Evolutionary conservation across 345 rosid genomes (phyloP), one percentile per base, ranked within the genome.

Genomic region (Tarenaya hassleriana): DNA sequence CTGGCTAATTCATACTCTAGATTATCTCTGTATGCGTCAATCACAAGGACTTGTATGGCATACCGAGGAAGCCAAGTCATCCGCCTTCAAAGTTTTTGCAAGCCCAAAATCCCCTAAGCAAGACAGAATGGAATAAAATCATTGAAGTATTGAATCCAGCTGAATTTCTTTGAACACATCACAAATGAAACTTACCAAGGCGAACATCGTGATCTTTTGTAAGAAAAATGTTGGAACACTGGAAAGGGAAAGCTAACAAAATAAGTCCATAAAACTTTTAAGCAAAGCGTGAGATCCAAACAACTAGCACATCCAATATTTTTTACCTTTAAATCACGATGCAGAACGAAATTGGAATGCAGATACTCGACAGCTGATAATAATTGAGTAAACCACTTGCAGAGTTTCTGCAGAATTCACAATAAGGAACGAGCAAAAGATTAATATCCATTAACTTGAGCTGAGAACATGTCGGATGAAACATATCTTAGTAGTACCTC

Each of bases 211-310:
- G 91, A 69, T 88, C 96, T 77, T 81, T 92, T 37, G 96, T 88
- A 63, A 92, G 96, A 67, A 92, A 92, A 69, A 92, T 92, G 47
- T 88, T 92, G 49, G 98, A 92, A 67, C 98, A 92, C 98, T 92
- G 82, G 58, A 31, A 63, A 56, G 33, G 59, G 43, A 52, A 57
- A 8, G 33, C 42, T 24, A 50, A 33, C 44, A 11, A 62, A 39
- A 58, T 78, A 52, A 80, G 76, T 53, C 51, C 66, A 64, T 39
- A 62, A 6, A 53, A n/a, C 32, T 19, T 39, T 4, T 10, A 40
- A 67, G 47, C 50, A 31, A 13, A 59, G 63, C 12, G 37, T 0
- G 32, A 48, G 31, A 52, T 40, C 49, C 49, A 50, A 56, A 58
- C 33, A 40, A 64, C 34, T 37, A 65, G 13, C 40, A 55, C 38